Base-by-base conservation (phyloP, 768 basidiomycete genomes). In the Dendrothele bispora region DNA sequence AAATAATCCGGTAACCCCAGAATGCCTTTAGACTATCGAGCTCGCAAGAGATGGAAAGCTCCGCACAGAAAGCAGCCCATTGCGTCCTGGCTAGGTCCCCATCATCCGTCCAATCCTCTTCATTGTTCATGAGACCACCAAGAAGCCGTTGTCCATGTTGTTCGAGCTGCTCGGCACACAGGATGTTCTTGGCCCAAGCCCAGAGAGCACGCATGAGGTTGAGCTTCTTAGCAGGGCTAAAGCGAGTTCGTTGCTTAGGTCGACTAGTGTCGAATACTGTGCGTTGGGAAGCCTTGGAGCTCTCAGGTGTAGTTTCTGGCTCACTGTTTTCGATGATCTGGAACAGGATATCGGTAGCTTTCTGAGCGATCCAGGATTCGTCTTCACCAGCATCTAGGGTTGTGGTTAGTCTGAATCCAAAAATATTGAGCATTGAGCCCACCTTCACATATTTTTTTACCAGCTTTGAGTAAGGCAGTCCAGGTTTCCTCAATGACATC, bases 31-130 rank as follows among this genome's bases (percentile, higher is more conserved):
- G 52, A 3, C 62, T 53, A 40, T 80, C 25, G 7, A 46, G 34
- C 6, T 41, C 78, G 48, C 78, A 80, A 17, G 73, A 61, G 7
- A 71, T 62, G 25, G 79, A 50, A 6, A 76, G 70, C 43, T 86
- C 83, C 8, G 80, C 73, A 49, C 82, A 84, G 0, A 90, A 60
- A 14, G 58, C 64, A 2, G 80, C 75, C 88, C 88, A 91, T 30
- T 77, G 69, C 15, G 61, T 64, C 39, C 77, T 71, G 10, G 81
- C 74, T 25, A 72, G 64, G 29, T 77, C 69, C 2, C 68, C 65
- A 15, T 65, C 58, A 32, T 74, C 73, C 17, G 73, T 67, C 10
- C 82, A 68, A 25, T 71, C 67, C 14, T 67, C 61, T 46, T 80
- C 79, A 32, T 70, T 70, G 45, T 73, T 62, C 55, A 80, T 61